Evolutionary conservation across 352 stramenopile species (phyloP), one percentile per base, ranked within the genome.

Genomic region (Phytophthora ramorum): DNA sequence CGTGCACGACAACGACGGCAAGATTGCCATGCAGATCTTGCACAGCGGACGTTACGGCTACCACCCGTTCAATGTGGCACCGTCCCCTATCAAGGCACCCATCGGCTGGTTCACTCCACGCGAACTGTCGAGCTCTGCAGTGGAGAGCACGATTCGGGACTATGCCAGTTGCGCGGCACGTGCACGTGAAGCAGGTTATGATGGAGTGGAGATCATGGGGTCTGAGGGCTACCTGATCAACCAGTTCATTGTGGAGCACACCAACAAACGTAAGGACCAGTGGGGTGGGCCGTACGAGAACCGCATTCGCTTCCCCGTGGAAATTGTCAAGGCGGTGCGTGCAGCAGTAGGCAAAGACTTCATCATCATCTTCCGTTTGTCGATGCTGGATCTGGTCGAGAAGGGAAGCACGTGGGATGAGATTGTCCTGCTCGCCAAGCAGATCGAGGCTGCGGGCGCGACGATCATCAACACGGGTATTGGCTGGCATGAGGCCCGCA

Each of bases 391-490:
- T 81, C 73, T 99, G 32, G 90, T 99, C 0, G 87, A 98, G 88
- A 93, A 97, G 8, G 84, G 83, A 41, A 89, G 77, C 34, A 75
- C 87, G 32, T 94, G 84, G 82, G 83, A 90, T 26, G 92, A 98
- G 63, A 94, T 98, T 49, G 88, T 98, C 14, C 61, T 83, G 47
- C 81, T 99, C 41, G 96, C 97, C 7, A 83, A 97, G 64, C 67
- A 79, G 20, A 90, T 99, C 49, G 91, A 99, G 69, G 83, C 83
- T 24, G 96, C 95, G 3, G 97, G 97, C 20, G 96, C 91, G 7
- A 98, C 87, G 19, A 98, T 99, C 68, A 97, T 99, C 45, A 99
- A 99, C 85, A 99, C 96, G 35, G 97, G 97, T 20, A 99, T 99
- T 69, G 97, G 97, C 30, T 99, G 97, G 97, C 97, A 99, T 69